Base-by-base conservation (phyloP, 2,329 filamentous ascomycete genomes). In the Celoporthe dispersa region DNA sequence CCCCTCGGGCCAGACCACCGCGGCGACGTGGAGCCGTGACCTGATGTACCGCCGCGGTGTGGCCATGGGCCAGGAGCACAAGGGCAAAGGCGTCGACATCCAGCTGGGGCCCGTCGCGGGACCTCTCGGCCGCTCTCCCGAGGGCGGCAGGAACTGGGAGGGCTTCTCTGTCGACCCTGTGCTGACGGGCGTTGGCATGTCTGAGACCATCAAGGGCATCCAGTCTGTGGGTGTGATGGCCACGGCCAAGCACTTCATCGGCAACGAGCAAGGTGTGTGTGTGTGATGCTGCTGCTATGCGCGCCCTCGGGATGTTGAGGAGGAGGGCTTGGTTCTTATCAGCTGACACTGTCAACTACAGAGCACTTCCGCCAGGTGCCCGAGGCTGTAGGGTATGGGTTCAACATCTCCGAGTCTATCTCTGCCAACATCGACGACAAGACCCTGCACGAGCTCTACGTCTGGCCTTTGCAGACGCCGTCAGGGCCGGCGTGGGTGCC, bases 171-270 rank as follows among this genome's bases (percentile, higher is more conserved):
- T 91, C 3, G 93, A 96, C 75, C 93, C 93, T 0, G 90, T 91
- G 19, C 84, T 94, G 67, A 91, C 91, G 14, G 93, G 92, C 69
- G 82, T 91, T 71, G 87, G 88, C 72, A 92, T 94, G 74, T 87
- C 87, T 51, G 88, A 94, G 78, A 92, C 92, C 0, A 86, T 95
- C 75, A 89, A 90, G 78, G 93, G 93, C 70, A 94, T 94, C 63
- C 93, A 97, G 77, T 89, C 91, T 80, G 88, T 90, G 14, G 92
- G 92, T 75, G 87, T 94, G 60, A 90, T 95, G 81, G 92, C 93
- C 73, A 92, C 90, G 78, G 91, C 90, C 25, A 94, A 93, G 82
- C 91, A 93, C 76, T 92, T 82, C 77, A 89, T 92, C 73, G 83
- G 81, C 67, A 92, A 93, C 72, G 90, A 92, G 78, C 92, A 93